phyloP scores from a whole-genome alignment of 352 stramenopile genomes.

The Globisporangium cystogenes region DNA sequence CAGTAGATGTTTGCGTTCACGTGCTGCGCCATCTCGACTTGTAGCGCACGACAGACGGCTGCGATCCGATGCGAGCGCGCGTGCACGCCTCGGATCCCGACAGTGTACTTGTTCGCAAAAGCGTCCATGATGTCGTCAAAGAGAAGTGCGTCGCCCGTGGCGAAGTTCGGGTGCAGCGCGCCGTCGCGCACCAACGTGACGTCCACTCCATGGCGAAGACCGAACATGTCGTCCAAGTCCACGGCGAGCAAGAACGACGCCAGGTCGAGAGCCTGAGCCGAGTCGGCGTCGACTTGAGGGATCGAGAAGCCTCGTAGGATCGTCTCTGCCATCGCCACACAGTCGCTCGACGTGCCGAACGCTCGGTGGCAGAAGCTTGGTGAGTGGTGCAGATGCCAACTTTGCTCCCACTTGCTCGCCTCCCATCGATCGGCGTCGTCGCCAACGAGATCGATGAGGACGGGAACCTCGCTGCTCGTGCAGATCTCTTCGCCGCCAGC shows the following conservation, averaged over 20 bases:
- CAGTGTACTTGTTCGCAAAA: conserved; percentile 16
- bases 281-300: conserved; percentile 11
- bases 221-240: conserved; percentile 1
- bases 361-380: neutral
- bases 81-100: conserved; percentile 29
- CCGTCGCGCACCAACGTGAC: conserved; percentile 22
- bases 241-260: neutral
- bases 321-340: conserved; percentile 4
- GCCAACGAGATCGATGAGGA: conserved; percentile 5
- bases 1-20: conserved; percentile 35
- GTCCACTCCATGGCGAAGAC: conserved; percentile 21
- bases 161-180: conserved; percentile 12
- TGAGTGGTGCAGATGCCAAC: neutral
- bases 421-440: neutral
- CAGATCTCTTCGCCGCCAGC: neutral
- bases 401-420: conserved; percentile 8
- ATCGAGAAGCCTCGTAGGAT: conserved; percentile 17
- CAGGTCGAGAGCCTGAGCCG: conserved; percentile 7
- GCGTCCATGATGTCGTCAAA: conserved; percentile 17
- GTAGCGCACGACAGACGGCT: conserved; percentile 10
- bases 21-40: conserved; percentile 23
- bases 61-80: conserved; percentile 14
- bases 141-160: neutral
- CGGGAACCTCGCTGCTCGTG: neutral
- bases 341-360: conserved; percentile 1